A percentile compares a stretch with the other conserved stretches of the same genome.
These are phyloP conservation scores for Dichomitus squalens DNA, from an alignment of 1,284 basidiomycete genomes.

Conservation along the genomic window DNA sequence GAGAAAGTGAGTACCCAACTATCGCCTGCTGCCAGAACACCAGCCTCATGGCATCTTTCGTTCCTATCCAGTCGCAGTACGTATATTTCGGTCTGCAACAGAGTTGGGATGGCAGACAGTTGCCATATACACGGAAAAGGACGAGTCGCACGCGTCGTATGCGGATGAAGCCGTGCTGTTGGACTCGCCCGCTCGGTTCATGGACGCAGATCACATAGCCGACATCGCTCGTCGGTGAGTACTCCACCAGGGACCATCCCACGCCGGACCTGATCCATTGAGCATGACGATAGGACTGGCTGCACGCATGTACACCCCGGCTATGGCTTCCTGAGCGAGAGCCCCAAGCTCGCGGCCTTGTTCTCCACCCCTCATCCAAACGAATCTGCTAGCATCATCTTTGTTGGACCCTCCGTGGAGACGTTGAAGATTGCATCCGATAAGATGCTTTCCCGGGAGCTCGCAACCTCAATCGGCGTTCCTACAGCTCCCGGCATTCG, in stretches of 20 bases:
- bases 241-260: neutral
- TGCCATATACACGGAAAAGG: slow-evolving; percentile 15
- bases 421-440: slow-evolving; percentile 50
- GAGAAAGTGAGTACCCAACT: slow-evolving; percentile 17
- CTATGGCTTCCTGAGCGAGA: slow-evolving; percentile 55
- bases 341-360: slow-evolving; percentile 42
- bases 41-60: neutral
- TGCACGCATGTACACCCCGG: slow-evolving; percentile 47
- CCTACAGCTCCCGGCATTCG: slow-evolving; percentile 48
- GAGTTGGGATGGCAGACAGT: slow-evolving; percentile 21
- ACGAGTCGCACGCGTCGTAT: slow-evolving; percentile 16
- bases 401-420: slow-evolving; percentile 49
- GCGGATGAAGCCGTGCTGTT: slow-evolving; percentile 16
- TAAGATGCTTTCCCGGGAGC: slow-evolving; percentile 54
- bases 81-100: slow-evolving; percentile 15
- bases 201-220: slow-evolving; percentile 14
- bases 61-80: slow-evolving; percentile 16
- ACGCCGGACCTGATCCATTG: slow-evolving; percentile 18
- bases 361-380: slow-evolving; percentile 29
- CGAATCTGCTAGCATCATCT: slow-evolving; percentile 37
- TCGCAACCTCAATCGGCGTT: slow-evolving; percentile 45
- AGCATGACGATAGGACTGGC: slow-evolving; percentile 1
- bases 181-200: slow-evolving; percentile 15
- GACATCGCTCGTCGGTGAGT: slow-evolving; percentile 14
- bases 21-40: neutral